Evolutionary conservation across 2,329 filamentous ascomycete genomes (phyloP), one percentile per base, ranked within the genome.

Genomic region (Raffaelea arxii): DNA sequence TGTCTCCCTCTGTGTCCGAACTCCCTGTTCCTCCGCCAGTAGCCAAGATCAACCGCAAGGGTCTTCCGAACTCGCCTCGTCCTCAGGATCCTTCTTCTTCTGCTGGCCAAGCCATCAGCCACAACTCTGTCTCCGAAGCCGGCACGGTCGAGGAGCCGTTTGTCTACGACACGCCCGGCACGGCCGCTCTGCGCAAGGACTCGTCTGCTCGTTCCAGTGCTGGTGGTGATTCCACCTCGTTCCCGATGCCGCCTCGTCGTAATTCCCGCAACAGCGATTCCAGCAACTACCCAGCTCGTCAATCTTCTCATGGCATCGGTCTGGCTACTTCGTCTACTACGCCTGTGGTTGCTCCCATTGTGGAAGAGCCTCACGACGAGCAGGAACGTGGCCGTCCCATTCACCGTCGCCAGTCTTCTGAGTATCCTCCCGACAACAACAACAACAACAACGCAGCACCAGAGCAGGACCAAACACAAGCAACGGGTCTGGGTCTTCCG

Each of bases 401-500:
- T 18, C 49, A 58, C 16, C 53, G 57, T 18, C 57, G 58, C 23
- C 57, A 59, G 27, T 60, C 58, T 0, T 56, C 54, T 0, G 54
- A 57, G 44, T 59, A 58, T 48, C 53, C 53, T 3, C 46, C 44
- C 14, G 52, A 49, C 7, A 39, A 39, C 42, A 38, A 43, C 1
- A 38, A 25, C 9, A 37, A 36, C 44, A 40, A 41, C 2, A 35
- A 25, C 9, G 4, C 46, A 45, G 16, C 51, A n/a, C n/a, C n/a
- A n/a, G n/a, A n/a, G n/a, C n/a, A n/a, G n/a, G n/a, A n/a, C n/a
- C n/a, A n/a, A n/a, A n/a, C n/a, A n/a, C 55, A 56, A 6, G 51
- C 57, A 32, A 50, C 55, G 5, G 64, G 62, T 27, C 66, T 84
- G 6, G 72, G 68, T 43, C 71, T 82, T 41, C 78, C 80, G 2